Evolutionary conservation across 139 green algal species (phyloP).

Genomic region (Tetradesmus lagerheimii): DNA sequence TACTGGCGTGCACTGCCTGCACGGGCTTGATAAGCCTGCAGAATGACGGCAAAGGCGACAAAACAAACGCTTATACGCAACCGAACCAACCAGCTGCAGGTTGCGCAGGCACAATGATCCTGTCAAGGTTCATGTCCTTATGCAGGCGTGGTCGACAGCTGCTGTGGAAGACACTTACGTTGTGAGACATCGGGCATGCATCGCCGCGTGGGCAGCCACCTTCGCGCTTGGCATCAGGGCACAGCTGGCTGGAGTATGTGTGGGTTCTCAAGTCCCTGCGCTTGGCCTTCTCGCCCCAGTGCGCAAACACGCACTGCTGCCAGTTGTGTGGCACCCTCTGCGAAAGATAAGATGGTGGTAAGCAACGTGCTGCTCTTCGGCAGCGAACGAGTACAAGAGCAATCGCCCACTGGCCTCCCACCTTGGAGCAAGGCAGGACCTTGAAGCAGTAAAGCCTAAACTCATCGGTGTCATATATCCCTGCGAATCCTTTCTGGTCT

Average conservation of each 20-base stretch:
- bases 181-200: conserved; percentile 53
- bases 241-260: conserved; percentile 71
- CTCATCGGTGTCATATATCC: conserved; percentile 30
- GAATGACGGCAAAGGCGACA: too few relatives aligned
- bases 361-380: not conserved
- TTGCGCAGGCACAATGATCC: too few relatives aligned
- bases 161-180: conserved; percentile 70
- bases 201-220: conserved; percentile 57
- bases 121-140: too few relatives aligned
- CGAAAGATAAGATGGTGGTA: not conserved
- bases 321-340: conserved; percentile 14
- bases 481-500: not conserved
- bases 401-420: not conserved
- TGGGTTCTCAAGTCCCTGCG: conserved; percentile 81
- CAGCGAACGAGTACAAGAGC: not conserved
- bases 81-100: too few relatives aligned
- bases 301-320: conserved; percentile 85
- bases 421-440: conserved; percentile 4
- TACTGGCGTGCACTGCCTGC: too few relatives aligned
- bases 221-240: conserved; percentile 30
- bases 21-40: too few relatives aligned
- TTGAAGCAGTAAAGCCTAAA: conserved; percentile 34
- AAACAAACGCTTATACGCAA: too few relatives aligned
- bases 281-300: conserved; percentile 91
- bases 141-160: not conserved